Evolutionary conservation across 2,329 filamentous ascomycete genomes (phyloP), one percentile per base, ranked within the genome.

Genomic region (Diplodia scrobiculata): DNA sequence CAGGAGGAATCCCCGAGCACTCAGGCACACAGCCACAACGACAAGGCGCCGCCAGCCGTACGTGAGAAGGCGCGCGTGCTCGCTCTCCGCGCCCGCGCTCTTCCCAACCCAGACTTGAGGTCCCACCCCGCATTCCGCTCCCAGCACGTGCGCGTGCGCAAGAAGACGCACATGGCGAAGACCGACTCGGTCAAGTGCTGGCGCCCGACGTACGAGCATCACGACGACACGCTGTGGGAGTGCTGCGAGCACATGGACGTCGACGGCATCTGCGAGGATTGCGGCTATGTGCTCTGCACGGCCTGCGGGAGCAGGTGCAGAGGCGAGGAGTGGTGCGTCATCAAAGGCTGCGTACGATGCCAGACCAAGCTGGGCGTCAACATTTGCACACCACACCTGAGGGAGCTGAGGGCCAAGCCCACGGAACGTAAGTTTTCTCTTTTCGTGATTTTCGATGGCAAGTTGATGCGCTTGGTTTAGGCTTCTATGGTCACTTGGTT

Each of bases 181-280:
- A 10, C 41, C 4, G 27, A 62, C 17, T 10, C 21, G 17, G 41
- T 47, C 14, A 50, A 25, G 10, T 62, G 58, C 29, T 62, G 58
- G 58, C 58, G 58, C 13, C 58, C 58, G 13, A 19, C 10, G 3
- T 7, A 5, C 32, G 13, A 21, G 6, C 10, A 6, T 11, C 4
- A 7, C 5, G 27, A 50, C 58, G 27, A 50, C 9, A 13, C 50
- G 17, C 38, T 34, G 19, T 29, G 32, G 27, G 51, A 29, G 19
- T 65, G 63, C 51, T 65, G 63, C 19, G 27, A 50, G 45, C 41
- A 27, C 27, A 38, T 19, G 21, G 41, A 19, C 1, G 41, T 45
- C 5, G 63, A 36, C 17, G 6, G 3, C 38, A 47, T 55, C 51
- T 65, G 63, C 52, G 53, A 65, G 19, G 63, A 65, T 53, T 65